These are phyloP conservation scores for Staphylotrichum tortipilum DNA, from an alignment of 495 filamentous ascomycete species.

Conservation along the genomic window DNA sequence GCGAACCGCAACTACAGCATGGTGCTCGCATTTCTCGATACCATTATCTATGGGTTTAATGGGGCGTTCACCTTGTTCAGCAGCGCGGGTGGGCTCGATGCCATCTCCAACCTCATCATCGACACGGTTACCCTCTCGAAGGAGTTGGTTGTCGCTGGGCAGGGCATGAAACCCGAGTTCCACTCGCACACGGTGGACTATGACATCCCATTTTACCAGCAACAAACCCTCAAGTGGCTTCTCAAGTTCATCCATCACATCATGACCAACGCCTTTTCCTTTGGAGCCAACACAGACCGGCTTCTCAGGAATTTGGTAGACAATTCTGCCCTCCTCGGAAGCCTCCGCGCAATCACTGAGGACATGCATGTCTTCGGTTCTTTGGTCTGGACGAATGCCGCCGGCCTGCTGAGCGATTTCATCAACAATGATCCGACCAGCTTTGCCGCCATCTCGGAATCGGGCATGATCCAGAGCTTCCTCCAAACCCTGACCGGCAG, in stretches of 20 bases:
- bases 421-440: constrained; percentile 99
- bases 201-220: constrained; percentile 81
- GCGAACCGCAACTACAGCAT: constrained; percentile 74
- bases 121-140: constrained; percentile 68
- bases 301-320: constrained; percentile 89
- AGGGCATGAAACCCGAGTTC: constrained; percentile 67
- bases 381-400: constrained; percentile 85
- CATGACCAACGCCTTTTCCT: constrained; percentile 63
- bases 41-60: constrained; percentile 68
- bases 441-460: constrained; percentile 88
- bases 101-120: constrained; percentile 73
- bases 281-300: constrained; percentile 75
- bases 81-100: constrained; percentile 71
- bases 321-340: constrained; percentile 71
- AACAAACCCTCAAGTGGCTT: constrained; percentile 84
- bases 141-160: constrained; percentile 51
- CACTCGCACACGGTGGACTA: constrained; percentile 83
- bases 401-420: constrained; percentile 86
- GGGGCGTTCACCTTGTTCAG: constrained; percentile 74
- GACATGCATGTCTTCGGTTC: constrained; percentile 74
- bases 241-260: constrained; percentile 95
- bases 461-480: constrained; percentile 76
- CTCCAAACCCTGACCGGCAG: constrained; percentile 69
- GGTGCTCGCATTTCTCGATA: constrained; percentile 77
- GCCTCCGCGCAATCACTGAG: constrained; percentile 71